Evolutionary conservation across 192 early-diverging fungal genomes (phyloP), one percentile per base, ranked within the genome.

Genomic region (Coemansia sp.): DNA sequence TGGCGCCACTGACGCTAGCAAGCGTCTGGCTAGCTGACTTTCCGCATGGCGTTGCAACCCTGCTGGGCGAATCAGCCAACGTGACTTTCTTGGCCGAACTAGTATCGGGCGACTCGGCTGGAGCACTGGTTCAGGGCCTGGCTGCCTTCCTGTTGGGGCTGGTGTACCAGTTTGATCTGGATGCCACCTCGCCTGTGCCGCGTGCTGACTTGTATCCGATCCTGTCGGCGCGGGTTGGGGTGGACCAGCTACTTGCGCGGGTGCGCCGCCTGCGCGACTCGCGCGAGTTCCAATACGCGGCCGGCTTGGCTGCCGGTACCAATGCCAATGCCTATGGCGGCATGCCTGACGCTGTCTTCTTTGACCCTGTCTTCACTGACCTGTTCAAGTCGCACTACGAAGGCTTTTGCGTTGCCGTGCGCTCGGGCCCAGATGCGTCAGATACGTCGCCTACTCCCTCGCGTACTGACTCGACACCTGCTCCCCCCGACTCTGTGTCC

Each of bases 41-140:
- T 40, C 82, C 88, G 6, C 65, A 79, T 23, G 87, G 83, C 12
- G 88, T 95, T 19, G 70, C 80, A 12, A 82, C 89, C 51, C 86
- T 94, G 53, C 68, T 99, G 31, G 84, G 86, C 5, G 94, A 99
- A 66, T 85, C 85, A 8, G 78, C 85, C 13, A 92, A 96, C 56
- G 66, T 95, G 11, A 85, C 92, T 47, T 96, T 93, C 74, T 60
- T 99, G 21, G 90, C 96, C 12, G 89, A 92, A 58, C 82, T 90
- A 65, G 86, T 99, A 37, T 87, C 77, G 40, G 87, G 91, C 39
- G 85, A 89, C 0, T 88, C 94, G 25, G 80, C 87, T 26, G 86
- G 93, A 47, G 80, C 88, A 18, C 65, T 90, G 31, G 83, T 93
- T 0, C 96, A 98, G 70, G 94, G 96, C 7, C 64, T 96, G 32